phyloP scores from a whole-genome alignment of 768 basidiomycete genomes.

The Suillus plorans region DNA sequence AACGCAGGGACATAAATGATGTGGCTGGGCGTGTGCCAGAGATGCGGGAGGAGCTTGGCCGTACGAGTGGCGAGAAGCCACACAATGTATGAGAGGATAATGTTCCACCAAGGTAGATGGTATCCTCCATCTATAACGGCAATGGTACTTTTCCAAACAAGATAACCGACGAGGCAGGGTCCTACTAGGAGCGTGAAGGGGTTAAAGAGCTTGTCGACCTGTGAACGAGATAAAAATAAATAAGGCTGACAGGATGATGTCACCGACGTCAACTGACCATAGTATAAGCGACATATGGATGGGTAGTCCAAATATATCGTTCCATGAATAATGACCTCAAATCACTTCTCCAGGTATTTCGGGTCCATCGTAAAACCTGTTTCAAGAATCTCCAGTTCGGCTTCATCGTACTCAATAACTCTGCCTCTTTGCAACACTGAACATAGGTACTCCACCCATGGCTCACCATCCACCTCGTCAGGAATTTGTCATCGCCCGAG shows the following conservation, averaged over 20 bases:
- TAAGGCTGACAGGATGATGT: not conserved
- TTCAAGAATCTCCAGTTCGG: constrained; percentile 95
- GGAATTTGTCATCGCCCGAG: constrained; percentile 91
- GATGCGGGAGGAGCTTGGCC: constrained; percentile 77
- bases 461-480: constrained; percentile 95
- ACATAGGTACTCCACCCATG: constrained; percentile 97
- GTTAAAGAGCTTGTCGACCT: constrained; percentile 86
- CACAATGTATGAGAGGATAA: constrained; percentile 62
- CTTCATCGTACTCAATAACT: constrained; percentile 92
- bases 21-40: constrained; percentile 74
- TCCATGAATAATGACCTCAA: constrained; percentile 87
- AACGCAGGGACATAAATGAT: constrained; percentile 84
- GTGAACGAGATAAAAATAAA: not conserved
- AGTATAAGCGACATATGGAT: constrained; percentile 74
- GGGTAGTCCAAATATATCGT: constrained; percentile 80
- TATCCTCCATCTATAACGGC: constrained; percentile 68
- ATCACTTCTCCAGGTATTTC: constrained; percentile 94
- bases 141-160: constrained; percentile 79
- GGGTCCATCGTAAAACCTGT: constrained; percentile 90
- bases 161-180: constrained; percentile 71
- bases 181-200: constrained; percentile 86
- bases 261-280: constrained; percentile 54
- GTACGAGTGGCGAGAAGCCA: constrained; percentile 74
- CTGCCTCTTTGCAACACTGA: constrained; percentile 81
- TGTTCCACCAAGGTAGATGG: constrained; percentile 84